Percentiles rank a stretch among this genome's conserved stretches.
Evolutionary conservation across 192 early-diverging fungal species (phyloP).

Genomic region (Backusella circina): DNA sequence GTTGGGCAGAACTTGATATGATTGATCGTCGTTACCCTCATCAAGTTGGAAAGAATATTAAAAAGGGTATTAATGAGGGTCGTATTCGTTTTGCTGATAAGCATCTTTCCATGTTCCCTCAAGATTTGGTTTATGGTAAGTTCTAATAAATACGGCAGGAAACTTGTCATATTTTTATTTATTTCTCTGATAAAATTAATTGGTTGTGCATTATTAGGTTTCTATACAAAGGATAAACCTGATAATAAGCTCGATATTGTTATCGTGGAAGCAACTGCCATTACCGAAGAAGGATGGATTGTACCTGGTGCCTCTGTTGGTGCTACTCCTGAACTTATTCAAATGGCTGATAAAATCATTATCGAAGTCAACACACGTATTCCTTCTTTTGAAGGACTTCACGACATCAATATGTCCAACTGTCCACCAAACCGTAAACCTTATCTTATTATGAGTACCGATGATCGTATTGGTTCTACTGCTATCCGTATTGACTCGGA

Average conservation of each 20-base stretch:
- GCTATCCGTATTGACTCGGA: slow-evolving; percentile 35
- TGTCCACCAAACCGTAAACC: slow-evolving; percentile 36
- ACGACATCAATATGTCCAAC: slow-evolving; percentile 30
- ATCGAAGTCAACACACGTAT: slow-evolving; percentile 40
- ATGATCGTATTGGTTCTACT: slow-evolving; percentile 35
- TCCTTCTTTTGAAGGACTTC: slow-evolving; percentile 40
- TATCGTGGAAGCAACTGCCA: slow-evolving; percentile 37
- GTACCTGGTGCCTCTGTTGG: slow-evolving; percentile 40
- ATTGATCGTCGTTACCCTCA: slow-evolving; percentile 41
- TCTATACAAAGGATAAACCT: slow-evolving; percentile 33
- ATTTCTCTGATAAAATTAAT: background rate
- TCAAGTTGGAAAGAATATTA: slow-evolving; percentile 34
- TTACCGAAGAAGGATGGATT: slow-evolving; percentile 37
- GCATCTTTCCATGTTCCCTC: slow-evolving; percentile 42
- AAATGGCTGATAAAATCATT: slow-evolving; percentile 35
- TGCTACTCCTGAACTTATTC: slow-evolving; percentile 36
- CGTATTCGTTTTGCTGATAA: slow-evolving; percentile 40
- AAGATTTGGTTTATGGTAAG: slow-evolving; percentile 34
- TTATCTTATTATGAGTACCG: slow-evolving; percentile 32
- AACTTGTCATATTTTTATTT: background rate
- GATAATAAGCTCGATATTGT: slow-evolving; percentile 35
- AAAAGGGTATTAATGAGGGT: slow-evolving; percentile 35
- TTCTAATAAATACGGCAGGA: background rate
- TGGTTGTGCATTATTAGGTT: slow-evolving; percentile 10
- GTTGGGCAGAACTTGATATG: slow-evolving; percentile 37